phyloP scores from a whole-genome alignment of 345 rosid genomes.

The Conringia planisiliqua region DNA sequence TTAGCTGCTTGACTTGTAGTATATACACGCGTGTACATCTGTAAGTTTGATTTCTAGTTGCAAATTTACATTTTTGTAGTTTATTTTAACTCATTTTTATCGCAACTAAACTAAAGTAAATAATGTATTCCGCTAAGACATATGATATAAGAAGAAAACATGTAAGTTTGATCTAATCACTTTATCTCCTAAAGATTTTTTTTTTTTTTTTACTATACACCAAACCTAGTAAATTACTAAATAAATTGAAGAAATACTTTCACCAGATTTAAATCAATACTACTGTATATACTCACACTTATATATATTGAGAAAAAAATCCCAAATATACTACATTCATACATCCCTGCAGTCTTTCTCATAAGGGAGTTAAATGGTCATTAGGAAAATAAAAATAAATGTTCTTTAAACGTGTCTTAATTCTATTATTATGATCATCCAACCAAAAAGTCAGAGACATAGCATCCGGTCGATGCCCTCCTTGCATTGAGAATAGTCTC shows the following conservation, averaged over 20 bases:
- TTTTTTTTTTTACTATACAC: not conserved
- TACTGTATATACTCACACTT: not conserved
- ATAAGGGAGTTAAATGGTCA: not conserved
- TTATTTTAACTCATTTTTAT: not conserved
- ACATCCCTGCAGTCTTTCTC: not conserved
- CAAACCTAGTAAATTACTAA: not conserved
- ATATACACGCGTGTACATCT: conserved; percentile 1
- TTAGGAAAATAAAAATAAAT: not conserved
- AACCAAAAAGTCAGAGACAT: not conserved
- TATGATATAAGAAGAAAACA: not conserved
- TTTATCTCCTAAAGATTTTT: too few species aligned
- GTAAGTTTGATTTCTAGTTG: not conserved
- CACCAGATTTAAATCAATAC: not conserved
- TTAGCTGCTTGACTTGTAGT: too few species aligned
- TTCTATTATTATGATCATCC: not conserved
- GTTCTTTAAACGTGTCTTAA: not conserved
- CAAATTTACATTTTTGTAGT: not conserved
- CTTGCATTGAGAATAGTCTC: not conserved
- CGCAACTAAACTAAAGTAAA: not conserved
- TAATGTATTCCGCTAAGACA: not conserved
- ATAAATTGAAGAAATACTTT: not conserved
- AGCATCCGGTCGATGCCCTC: not conserved
- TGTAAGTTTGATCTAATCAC: not conserved
- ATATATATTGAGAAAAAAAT: not conserved
- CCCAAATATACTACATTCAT: not conserved